Conservation (phyloP, 768 basidiomycete species). For the Pleurotus sapidus region DNA sequence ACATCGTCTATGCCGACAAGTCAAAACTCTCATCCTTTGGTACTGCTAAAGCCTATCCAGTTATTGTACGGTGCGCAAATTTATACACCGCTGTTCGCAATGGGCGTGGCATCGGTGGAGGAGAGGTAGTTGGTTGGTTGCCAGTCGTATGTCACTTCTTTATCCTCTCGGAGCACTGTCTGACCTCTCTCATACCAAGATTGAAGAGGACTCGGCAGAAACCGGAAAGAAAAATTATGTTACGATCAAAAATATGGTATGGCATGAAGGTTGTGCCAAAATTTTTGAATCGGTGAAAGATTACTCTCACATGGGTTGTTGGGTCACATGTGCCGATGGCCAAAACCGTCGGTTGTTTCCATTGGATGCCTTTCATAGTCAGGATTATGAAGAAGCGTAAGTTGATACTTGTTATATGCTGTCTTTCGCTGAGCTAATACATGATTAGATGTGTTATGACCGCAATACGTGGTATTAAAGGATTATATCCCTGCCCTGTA, state of each 20-base stretch:
- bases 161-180: not conserved
- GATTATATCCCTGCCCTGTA: conserved; percentile 31
- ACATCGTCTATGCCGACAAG: conserved; percentile 40
- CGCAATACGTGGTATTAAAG: conserved; percentile 25
- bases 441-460: conserved; percentile 34
- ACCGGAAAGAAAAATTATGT: conserved; percentile 26
- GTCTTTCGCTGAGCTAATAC: not conserved
- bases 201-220: conserved; percentile 27
- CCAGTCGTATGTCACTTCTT: conserved; percentile 25
- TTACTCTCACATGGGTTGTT: conserved; percentile 17
- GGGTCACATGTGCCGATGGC: conserved; percentile 23
- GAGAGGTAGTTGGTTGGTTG: conserved; percentile 33
- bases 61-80: conserved; percentile 29
- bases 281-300: conserved; percentile 23
- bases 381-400: conserved; percentile 46
- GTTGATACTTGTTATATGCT: conserved; percentile 10
- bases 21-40: conserved; percentile 34
- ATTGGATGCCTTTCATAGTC: conserved; percentile 32
- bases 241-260: conserved; percentile 30
- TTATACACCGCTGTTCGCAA: conserved; percentile 29
- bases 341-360: conserved; percentile 27
- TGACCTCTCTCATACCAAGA: conserved; percentile 19
- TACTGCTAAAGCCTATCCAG: conserved; percentile 32
- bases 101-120: conserved; percentile 28
- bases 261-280: conserved; percentile 30